Evolutionary conservation across 441 rosid species (phyloP).

Genomic region (Pelargonium australe): DNA sequence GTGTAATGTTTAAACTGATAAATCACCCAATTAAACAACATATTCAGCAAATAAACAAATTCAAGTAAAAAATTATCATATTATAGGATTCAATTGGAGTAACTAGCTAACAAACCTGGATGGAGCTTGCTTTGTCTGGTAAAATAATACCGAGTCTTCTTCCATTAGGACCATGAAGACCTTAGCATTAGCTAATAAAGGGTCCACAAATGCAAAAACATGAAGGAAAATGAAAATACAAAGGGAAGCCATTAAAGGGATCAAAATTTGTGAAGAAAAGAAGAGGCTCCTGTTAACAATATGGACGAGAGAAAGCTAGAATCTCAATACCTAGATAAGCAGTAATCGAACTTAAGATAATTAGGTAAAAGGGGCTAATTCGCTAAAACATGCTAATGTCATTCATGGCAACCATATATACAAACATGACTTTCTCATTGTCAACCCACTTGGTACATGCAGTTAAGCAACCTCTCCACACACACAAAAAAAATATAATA

Average conservation of each 20-base stretch:
- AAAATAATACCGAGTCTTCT: conserved; percentile 27
- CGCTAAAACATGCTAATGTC: neutral
- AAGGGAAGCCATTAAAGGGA: conserved; percentile 21
- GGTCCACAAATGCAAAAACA: conserved; percentile 13
- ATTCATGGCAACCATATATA: conserved; percentile 6
- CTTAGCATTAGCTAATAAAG: conserved; percentile 25
- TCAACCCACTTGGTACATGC: conserved; percentile 28
- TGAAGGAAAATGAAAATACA: conserved; percentile 11
- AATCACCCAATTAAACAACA: neutral
- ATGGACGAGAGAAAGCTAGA: neutral
- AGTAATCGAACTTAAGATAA: neutral
- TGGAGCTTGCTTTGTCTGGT: conserved; percentile 19
- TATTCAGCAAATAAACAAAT: neutral
- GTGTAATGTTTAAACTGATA: neutral
- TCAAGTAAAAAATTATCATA: neutral
- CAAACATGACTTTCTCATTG: conserved; percentile 29
- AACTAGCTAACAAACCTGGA: conserved; percentile 18
- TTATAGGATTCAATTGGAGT: neutral
- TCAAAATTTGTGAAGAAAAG: neutral
- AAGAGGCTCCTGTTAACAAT: neutral
- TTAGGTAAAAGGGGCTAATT: conserved; percentile 4
- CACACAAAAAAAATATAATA: neutral
- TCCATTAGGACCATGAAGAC: conserved; percentile 40
- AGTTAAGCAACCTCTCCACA: conserved; percentile 4
- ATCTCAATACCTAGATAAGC: neutral